phyloP scores from a whole-genome alignment of 2,329 filamentous ascomycete genomes.

The Botrytis aclada region DNA sequence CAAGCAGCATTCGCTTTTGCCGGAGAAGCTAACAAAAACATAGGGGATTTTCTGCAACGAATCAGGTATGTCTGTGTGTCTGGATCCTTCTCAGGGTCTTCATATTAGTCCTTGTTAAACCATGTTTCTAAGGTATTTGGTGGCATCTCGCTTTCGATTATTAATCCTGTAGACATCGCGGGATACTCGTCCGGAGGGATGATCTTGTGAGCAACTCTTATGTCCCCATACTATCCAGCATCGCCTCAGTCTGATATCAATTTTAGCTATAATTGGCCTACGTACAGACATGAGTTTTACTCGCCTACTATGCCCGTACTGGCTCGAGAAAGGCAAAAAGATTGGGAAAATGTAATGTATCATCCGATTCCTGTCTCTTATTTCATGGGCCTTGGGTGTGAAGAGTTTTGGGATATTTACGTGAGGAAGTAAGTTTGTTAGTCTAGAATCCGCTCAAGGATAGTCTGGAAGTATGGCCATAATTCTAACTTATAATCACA shows the following conservation, averaged over 20 bases:
- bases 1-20: neutral
- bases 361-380: neutral
- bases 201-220: neutral
- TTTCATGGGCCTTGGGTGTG: neutral
- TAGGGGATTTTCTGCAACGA: conserved; percentile 1
- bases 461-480: neutral
- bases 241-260: neutral
- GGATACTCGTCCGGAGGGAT: neutral
- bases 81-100: neutral
- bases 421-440: conserved; percentile 1
- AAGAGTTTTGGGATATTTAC: conserved; percentile 3
- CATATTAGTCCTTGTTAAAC: neutral
- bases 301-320: neutral
- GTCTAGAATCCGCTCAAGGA: neutral
- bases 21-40: neutral
- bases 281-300: neutral
- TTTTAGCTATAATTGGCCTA: neutral
- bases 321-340: neutral
- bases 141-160: neutral
- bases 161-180: neutral
- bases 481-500: neutral
- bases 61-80: neutral
- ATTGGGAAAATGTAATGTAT: neutral
- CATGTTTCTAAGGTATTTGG: neutral
- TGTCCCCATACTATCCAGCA: neutral